Evolutionary conservation across 345 rosid genomes (phyloP), one percentile per base, ranked within the genome.

Genomic region (Hypericum perforatum): DNA sequence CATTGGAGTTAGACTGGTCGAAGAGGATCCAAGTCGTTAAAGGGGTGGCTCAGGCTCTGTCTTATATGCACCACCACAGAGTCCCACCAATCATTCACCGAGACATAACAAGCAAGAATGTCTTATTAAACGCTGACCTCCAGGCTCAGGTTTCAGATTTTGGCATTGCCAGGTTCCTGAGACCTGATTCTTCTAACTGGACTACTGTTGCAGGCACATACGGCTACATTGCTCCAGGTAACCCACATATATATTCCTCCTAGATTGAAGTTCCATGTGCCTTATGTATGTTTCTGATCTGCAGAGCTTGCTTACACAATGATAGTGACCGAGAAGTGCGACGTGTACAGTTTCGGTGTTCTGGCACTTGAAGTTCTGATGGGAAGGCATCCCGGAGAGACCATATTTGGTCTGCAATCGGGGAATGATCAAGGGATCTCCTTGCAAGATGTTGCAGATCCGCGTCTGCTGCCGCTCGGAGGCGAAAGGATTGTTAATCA

Each of bases 161-260:
- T 43, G 72, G 72, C 8, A 46, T 29, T 9, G 49, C 49, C 22
- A 46, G 16, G 49, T 46, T 46, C 16, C 49, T 46, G 16, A 59
- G 54, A 49, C 57, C 15, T 9, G 74, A 59, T 52, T 63, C 74
- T 7, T 63, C 62, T 16, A 54, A 56, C 29, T 63, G 74, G 69
- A 69, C 74, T 6, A 48, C 51, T 12, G 12, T 59, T 7, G 74
- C 74, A 0, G 74, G 74, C 16, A 69, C 74, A 5, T 63, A 54
- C 15, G 69, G 74, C 5, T 69, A 69, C 14, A 41, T 52, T 11
- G 74, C 74, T 7, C 78, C 71, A 39, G 69, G 78, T 68, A 32
- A 46, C 7, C 7, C 16, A 13, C 7, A 13, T 13, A 3, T 5
- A 13, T 5, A 46, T 13, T 8, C 22, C 15, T 29, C 49, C 5